Evolutionary conservation across 176 grass and related monocot genomes (phyloP), one percentile per base, ranked within the genome.

Genomic region (Saccharum officinarum): DNA sequence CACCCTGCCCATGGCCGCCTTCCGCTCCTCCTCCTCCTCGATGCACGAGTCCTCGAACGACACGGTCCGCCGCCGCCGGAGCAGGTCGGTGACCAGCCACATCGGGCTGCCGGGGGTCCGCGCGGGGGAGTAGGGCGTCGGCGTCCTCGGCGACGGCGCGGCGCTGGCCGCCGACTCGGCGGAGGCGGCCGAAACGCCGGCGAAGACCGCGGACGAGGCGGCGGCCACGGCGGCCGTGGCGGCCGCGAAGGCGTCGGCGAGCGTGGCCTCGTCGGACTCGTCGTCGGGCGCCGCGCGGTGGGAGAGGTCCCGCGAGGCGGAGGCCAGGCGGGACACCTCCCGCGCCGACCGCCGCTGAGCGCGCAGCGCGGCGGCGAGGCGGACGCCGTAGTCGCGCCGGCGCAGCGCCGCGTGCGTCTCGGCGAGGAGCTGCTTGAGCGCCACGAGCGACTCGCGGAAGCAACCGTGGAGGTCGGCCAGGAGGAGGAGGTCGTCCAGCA

Each of bases 21-120:
- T 90, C 55, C 93, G 69, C 85, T 95, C 87, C 74, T 90, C 83
- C 86, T 95, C 90, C 74, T 94, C 89, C 79, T 89, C 85, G 74
- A 86, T 85, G 67, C 78, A 71, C 65, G 47, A 73, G 28, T 90
- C 90, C 61, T 92, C 90, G 74, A 83, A 88, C 4, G 80, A 84
- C 18, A 78, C 67, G 46, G 75, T 33, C 30, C 90, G 26, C 33
- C 87, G 66, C 75, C 93, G 86, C 34, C 93, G 79, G 69, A 95
- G 90, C 54, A 95, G 76, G 72, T 95, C 87, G 7, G 91, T 78
- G 1, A 92, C 88, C 15, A 91, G 77, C 93, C 93, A 95, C 80
- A 95, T 89, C 1, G 89, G 83, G 45, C 87, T 89, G 15, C 85
- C 81, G 0, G 86, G 70, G 0, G 86, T 31, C 23, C 87, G 87